These are phyloP conservation scores for Phytophthora nicotianae DNA, from an alignment of 352 stramenopile genomes.

Conservation along the genomic window DNA sequence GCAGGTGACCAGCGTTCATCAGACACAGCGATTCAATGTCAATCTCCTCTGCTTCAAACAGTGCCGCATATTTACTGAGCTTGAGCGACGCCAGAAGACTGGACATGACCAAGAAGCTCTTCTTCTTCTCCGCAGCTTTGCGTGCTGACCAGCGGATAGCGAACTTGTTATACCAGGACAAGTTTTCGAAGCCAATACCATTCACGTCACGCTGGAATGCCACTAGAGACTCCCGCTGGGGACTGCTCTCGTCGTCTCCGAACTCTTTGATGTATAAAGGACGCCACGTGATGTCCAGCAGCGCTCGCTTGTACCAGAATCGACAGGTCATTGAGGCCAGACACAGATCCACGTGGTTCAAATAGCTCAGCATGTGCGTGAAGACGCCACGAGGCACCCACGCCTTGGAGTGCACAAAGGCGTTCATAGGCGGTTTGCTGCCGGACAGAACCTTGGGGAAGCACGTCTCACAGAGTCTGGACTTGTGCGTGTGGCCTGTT, in stretches of 20 bases:
- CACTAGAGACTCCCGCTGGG: conserved; percentile 80
- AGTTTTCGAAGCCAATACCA: conserved; percentile 83
- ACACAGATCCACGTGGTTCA: conserved; percentile 88
- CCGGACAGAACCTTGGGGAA: conserved; percentile 85
- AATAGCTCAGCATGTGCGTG: conserved; percentile 85
- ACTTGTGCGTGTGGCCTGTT: conserved; percentile 84
- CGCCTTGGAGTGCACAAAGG: conserved; percentile 87
- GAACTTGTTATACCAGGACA: conserved; percentile 89
- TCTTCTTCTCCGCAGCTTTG: conserved; percentile 88
- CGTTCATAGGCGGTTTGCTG: conserved; percentile 77
- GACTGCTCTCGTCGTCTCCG: conserved; percentile 79
- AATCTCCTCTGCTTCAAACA: conserved; percentile 90
- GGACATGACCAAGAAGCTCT: conserved; percentile 88
- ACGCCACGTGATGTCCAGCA: conserved; percentile 86
- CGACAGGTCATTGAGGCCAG: conserved; percentile 86
- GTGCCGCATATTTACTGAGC: conserved; percentile 82
- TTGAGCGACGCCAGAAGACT: conserved; percentile 78
- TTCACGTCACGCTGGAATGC: conserved; percentile 89
- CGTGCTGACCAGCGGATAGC: conserved; percentile 81
- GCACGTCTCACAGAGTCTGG: conserved; percentile 82
- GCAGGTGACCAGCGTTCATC: conserved; percentile 87
- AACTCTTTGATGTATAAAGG: conserved; percentile 87
- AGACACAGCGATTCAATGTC: conserved; percentile 87
- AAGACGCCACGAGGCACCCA: conserved; percentile 88
- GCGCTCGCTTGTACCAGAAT: conserved; percentile 86